Evolutionary conservation across 305 asterid genomes (phyloP).

Genomic region (Fraxinus albicans): DNA sequence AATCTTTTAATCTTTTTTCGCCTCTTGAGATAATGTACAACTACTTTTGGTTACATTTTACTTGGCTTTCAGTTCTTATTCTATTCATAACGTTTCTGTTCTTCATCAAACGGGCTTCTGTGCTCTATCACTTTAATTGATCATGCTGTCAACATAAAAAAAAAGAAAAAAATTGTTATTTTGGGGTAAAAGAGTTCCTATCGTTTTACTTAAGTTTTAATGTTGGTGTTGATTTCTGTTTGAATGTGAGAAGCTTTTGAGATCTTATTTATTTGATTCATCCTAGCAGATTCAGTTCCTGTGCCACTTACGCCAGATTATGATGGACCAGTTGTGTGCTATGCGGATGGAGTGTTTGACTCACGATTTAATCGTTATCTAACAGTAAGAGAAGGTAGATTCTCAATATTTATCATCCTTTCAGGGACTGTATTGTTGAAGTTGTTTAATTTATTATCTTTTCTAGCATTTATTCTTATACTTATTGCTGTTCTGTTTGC

Average conservation of each 20-base stretch:
- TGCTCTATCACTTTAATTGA: background rate
- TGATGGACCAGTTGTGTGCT: constrained; percentile 63
- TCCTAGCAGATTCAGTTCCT: constrained; percentile 66
- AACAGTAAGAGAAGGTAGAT: constrained; percentile 81
- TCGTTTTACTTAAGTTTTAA: background rate
- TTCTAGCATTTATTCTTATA: constrained; percentile 9
- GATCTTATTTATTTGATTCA: constrained; percentile 6
- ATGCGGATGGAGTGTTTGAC: constrained; percentile 93
- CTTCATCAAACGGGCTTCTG: background rate
- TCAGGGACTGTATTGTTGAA: background rate
- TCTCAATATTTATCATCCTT: constrained; percentile 6
- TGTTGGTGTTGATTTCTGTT: constrained; percentile 7
- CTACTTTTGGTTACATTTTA: background rate
- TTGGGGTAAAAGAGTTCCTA: background rate
- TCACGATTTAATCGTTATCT: constrained; percentile 69
- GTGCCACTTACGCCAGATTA: constrained; percentile 88
- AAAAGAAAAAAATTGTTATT: background rate
- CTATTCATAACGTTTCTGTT: background rate
- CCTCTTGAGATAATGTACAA: background rate
- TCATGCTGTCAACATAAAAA: background rate
- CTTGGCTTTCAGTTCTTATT: background rate
- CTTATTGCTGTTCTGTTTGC: constrained; percentile 19
- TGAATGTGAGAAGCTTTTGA: constrained; percentile 13
- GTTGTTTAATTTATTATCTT: background rate
- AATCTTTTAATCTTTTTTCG: constrained; percentile 1